These are phyloP conservation scores for Silene vulgaris DNA, from an alignment of 179 eudicot species.

Conservation along the genomic window DNA sequence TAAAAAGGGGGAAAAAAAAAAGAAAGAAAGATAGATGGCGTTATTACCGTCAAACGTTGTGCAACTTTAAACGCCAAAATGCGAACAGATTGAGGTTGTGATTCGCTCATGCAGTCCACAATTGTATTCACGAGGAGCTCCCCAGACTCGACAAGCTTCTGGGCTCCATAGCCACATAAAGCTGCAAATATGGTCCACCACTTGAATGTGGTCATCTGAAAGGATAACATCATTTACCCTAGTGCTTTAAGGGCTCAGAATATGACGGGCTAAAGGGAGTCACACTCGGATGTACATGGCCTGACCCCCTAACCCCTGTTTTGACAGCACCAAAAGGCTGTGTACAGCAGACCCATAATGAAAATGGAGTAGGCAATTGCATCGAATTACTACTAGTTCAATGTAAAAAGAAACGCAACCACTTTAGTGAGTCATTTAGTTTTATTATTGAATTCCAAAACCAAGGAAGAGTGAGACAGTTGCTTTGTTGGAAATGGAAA, in stretches of 20 bases:
- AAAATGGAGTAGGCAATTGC: neutral
- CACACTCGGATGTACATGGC: neutral
- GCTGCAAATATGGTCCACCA: conserved; percentile 40
- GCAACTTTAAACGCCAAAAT: conserved; percentile 60
- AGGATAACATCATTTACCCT: conserved; percentile 1
- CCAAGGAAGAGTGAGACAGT: too few species aligned
- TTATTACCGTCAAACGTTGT: conserved; percentile 51
- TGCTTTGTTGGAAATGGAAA: too few species aligned
- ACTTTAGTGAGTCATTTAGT: too few species aligned
- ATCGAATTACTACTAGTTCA: too few species aligned
- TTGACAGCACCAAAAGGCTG: neutral
- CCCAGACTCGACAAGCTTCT: conserved; percentile 52
- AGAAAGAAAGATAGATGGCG: neutral
- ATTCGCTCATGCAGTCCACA: conserved; percentile 51
- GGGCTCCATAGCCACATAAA: conserved; percentile 70
- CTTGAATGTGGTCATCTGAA: conserved; percentile 6
- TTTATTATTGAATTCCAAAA: too few species aligned
- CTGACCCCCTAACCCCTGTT: neutral
- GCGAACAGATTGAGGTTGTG: conserved; percentile 41
- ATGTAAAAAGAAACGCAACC: too few species aligned
- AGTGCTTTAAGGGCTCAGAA: neutral
- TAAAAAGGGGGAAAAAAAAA: too few species aligned
- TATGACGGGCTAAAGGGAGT: neutral
- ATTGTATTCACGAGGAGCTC: conserved; percentile 34
- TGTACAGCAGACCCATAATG: neutral